A percentile compares a stretch with the other conserved stretches of the same genome.
These are phyloP conservation scores for Pluteus cervinus DNA, from an alignment of 768 basidiomycete species.

Conservation along the genomic window DNA sequence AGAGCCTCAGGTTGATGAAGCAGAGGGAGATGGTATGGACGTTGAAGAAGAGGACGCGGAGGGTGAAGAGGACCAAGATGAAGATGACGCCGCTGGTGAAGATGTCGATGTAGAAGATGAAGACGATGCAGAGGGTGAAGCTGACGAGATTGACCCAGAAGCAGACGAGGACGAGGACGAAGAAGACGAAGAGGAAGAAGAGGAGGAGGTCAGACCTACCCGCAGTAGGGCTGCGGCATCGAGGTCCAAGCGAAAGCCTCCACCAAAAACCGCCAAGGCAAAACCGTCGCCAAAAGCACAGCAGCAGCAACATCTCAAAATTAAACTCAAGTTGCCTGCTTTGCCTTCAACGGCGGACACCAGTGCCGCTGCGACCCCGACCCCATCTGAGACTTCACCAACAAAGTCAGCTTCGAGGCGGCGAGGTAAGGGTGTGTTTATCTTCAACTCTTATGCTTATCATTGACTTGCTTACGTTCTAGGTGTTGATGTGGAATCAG, in stretches of 20 bases:
- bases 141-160: not conserved
- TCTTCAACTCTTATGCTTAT: not conserved
- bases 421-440: constrained; percentile 21
- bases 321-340: constrained; percentile 53
- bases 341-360: constrained; percentile 22
- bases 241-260: constrained; percentile 18
- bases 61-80: constrained; percentile 33
- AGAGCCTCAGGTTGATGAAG: too few species aligned
- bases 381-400: constrained; percentile 16
- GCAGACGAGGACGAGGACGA: constrained; percentile 22
- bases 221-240: not conserved
- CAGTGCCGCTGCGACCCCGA: constrained; percentile 21
- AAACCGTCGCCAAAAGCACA: constrained; percentile 20
- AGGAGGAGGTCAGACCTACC: constrained; percentile 12
- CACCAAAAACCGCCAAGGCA: too few species aligned
- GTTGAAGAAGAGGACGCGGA: constrained; percentile 29
- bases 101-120: constrained; percentile 32
- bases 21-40: constrained; percentile 11
- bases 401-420: constrained; percentile 21
- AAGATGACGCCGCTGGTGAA: constrained; percentile 26
- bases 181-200: constrained; percentile 36
- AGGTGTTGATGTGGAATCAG: constrained; percentile 27
- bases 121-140: constrained; percentile 15
- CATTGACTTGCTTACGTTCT: constrained; percentile 4
- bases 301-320: constrained; percentile 44